Evolutionary conservation across 1,284 basidiomycete genomes (phyloP).

Genomic region (Moesziomyces aphidis): DNA sequence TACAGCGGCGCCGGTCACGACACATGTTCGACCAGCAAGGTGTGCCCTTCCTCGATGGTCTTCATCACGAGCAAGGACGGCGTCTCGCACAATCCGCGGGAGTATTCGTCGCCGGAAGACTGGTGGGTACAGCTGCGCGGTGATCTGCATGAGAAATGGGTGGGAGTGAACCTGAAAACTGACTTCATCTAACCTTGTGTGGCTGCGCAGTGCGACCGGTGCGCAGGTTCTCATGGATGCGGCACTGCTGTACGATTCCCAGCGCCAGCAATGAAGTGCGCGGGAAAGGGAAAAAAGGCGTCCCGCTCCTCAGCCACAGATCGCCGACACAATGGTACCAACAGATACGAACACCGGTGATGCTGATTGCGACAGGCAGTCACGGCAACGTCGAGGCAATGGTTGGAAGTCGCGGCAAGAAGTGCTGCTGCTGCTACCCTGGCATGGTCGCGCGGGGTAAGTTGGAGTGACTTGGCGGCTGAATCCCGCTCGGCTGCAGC

Average conservation of each 20-base stretch:
- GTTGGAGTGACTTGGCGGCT: no score
- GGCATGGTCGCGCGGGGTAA: no score
- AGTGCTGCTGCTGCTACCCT: no score
- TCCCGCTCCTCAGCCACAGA: no score
- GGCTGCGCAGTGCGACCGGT: conserved; percentile 30
- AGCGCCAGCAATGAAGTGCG: conserved; percentile 5
- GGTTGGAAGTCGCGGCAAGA: no score
- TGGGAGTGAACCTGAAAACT: background rate
- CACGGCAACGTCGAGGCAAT: no score
- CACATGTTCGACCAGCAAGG: conserved; percentile 45
- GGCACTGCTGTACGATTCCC: conserved; percentile 38
- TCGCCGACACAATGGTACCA: no score
- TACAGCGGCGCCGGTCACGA: conserved; percentile 50
- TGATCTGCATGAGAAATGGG: background rate
- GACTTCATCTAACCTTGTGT: conserved; percentile 1
- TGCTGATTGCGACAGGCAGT: no score
- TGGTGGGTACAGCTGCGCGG: conserved; percentile 17
- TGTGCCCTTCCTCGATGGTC: conserved; percentile 44
- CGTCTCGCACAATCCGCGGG: conserved; percentile 40
- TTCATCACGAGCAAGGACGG: conserved; percentile 49
- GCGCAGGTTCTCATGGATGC: conserved; percentile 51
- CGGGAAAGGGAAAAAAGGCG: no score
- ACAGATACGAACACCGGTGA: no score
- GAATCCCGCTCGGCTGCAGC: no score
- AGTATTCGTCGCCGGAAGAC: conserved; percentile 40